phyloP scores from a whole-genome alignment of 139 green algal genomes.

The Chlorella sp. region DNA sequence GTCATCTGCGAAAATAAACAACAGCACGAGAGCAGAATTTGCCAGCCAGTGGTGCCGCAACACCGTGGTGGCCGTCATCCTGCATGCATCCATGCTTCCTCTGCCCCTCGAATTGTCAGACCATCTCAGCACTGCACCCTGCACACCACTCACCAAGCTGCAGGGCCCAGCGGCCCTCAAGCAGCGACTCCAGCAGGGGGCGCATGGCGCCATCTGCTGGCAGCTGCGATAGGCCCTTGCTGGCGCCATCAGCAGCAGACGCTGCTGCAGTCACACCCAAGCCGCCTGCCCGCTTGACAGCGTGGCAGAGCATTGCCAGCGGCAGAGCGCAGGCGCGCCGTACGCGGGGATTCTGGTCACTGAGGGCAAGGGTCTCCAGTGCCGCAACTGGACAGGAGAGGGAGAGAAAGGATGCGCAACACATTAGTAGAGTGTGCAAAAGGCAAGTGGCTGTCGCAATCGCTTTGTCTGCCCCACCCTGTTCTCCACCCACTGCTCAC shows the following conservation, averaged over 20 bases:
- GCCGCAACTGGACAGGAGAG: not conserved
- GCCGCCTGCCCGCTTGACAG: not conserved
- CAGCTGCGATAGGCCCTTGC: constrained; percentile 18
- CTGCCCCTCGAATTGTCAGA: not conserved
- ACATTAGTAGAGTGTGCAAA: no score
- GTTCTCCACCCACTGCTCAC: no score
- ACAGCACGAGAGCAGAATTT: no score
- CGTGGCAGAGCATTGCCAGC: constrained; percentile 19
- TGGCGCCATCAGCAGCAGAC: not conserved
- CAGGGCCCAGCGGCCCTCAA: constrained; percentile 20
- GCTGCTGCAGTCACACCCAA: not conserved
- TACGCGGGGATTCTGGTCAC: not conserved
- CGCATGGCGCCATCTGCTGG: constrained; percentile 26
- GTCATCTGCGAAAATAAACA: not conserved
- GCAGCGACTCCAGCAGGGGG: constrained; percentile 26
- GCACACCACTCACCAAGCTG: not conserved
- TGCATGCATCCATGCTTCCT: no score
- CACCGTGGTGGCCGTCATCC: no score
- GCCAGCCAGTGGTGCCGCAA: no score
- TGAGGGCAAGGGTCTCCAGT: constrained; percentile 6
- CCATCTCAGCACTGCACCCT: not conserved
- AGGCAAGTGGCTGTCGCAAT: no score
- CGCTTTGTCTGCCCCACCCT: no score
- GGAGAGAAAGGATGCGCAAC: no score
- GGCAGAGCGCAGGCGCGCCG: not conserved